A percentile compares a stretch with the other conserved stretches of the same genome.
Evolutionary conservation across 495 filamentous ascomycete species (phyloP).

Genomic region (Trypethelium eluteriae): DNA sequence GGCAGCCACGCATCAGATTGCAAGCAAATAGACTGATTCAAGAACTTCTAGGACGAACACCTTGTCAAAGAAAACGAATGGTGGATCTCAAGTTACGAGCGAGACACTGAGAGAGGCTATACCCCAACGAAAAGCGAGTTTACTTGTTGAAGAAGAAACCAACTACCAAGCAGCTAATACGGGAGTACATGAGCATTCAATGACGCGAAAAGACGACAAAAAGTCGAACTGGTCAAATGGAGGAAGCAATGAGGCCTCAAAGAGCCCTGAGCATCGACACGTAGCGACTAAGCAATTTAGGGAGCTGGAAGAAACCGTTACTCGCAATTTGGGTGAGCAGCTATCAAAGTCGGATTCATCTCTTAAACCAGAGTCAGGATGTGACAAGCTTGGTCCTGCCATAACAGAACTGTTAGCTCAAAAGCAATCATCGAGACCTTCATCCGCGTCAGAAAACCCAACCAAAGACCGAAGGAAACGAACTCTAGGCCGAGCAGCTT

Average conservation of each 20-base stretch:
- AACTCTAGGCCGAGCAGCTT: slow-evolving; percentile 23
- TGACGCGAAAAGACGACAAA: background rate
- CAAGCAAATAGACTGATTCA: background rate
- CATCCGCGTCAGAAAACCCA: background rate
- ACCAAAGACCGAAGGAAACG: slow-evolving; percentile 10
- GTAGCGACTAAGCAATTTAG: background rate
- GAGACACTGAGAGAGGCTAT: background rate
- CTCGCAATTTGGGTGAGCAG: background rate
- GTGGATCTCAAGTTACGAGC: background rate
- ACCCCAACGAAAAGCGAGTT: background rate
- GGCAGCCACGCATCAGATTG: background rate
- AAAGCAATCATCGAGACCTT: slow-evolving; percentile 12
- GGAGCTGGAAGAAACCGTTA: background rate
- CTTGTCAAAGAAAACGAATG: background rate
- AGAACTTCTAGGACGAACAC: background rate
- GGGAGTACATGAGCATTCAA: too few relatives aligned
- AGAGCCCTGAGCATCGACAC: background rate
- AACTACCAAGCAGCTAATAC: too few relatives aligned
- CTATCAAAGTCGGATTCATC: background rate
- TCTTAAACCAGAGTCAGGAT: background rate
- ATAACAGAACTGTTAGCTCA: slow-evolving; percentile 13
- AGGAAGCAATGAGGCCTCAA: background rate
- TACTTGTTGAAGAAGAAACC: too few relatives aligned
- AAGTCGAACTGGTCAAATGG: background rate
- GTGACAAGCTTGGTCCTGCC: background rate